Conservation (phyloP, 176 grass and related monocot species). For the Pontederia crassipes region DNA sequence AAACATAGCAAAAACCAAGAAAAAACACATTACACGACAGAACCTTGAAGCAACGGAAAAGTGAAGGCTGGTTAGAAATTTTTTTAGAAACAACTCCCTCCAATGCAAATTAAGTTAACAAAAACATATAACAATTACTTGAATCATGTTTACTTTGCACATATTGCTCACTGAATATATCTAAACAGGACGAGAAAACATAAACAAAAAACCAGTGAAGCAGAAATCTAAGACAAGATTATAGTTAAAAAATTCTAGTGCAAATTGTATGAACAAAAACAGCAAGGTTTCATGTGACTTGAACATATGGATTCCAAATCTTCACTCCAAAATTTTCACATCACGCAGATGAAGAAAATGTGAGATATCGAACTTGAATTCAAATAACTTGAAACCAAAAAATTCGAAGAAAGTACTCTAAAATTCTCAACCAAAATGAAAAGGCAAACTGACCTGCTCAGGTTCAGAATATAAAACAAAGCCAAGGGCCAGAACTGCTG, state of each 20-base stretch:
- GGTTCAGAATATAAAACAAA: conserved; percentile 97
- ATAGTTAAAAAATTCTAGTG: no score
- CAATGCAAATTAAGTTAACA: neutral
- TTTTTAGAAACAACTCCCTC: no score
- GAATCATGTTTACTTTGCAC: no score
- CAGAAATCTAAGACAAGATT: no score
- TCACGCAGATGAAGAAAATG: no score
- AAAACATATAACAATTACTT: neutral
- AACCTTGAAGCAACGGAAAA: neutral
- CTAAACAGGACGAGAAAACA: no score
- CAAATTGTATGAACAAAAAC: no score
- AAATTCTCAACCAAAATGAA: neutral
- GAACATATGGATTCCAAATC: no score
- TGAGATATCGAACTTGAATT: neutral
- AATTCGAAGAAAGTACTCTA: neutral
- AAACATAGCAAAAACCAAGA: neutral
- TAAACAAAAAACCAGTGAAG: neutral
- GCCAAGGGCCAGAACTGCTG: conserved; percentile 93
- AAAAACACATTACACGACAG: neutral
- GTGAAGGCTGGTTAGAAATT: neutral
- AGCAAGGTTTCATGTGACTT: no score
- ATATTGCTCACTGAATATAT: no score
- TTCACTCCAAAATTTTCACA: no score
- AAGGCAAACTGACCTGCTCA: conserved; percentile 54
- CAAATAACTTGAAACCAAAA: neutral